These are phyloP conservation scores for Kwoniella dejecticola DNA, from an alignment of 768 basidiomycete genomes.

Conservation along the genomic window DNA sequence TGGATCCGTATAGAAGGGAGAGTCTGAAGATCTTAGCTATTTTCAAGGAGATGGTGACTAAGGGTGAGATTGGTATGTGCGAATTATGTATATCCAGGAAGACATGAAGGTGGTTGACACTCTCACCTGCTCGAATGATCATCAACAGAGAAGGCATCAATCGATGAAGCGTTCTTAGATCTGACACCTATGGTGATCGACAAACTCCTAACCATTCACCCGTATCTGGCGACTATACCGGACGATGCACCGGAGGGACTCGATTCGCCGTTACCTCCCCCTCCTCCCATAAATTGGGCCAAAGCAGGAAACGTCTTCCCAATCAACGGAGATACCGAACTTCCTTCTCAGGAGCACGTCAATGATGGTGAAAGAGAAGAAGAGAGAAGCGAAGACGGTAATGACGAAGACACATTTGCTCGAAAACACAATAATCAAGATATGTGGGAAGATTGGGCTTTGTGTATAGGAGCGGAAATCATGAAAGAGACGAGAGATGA, in stretches of 20 bases:
- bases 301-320: constrained; percentile 53
- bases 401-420: constrained; percentile 5
- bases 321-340: constrained; percentile 26
- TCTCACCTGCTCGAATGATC: no score
- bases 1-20: constrained; percentile 90
- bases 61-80: constrained; percentile 76
- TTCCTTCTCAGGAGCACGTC: background rate
- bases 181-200: constrained; percentile 79
- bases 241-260: constrained; percentile 67
- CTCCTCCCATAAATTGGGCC: constrained; percentile 53
- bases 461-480: constrained; percentile 83
- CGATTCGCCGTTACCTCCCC: constrained; percentile 56
- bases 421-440: constrained; percentile 8
- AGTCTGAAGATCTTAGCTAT: constrained; percentile 79
- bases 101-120: no score
- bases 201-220: constrained; percentile 70
- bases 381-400: constrained; percentile 22
- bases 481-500: constrained; percentile 74
- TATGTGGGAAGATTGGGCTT: constrained; percentile 91
- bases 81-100: no score
- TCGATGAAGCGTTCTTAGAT: constrained; percentile 96
- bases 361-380: constrained; percentile 9
- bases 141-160: constrained; percentile 97
- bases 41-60: constrained; percentile 77
- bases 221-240: constrained; percentile 73